Base-by-base conservation (phyloP, 306 rosid genomes). In the Corylus heterophylla region DNA sequence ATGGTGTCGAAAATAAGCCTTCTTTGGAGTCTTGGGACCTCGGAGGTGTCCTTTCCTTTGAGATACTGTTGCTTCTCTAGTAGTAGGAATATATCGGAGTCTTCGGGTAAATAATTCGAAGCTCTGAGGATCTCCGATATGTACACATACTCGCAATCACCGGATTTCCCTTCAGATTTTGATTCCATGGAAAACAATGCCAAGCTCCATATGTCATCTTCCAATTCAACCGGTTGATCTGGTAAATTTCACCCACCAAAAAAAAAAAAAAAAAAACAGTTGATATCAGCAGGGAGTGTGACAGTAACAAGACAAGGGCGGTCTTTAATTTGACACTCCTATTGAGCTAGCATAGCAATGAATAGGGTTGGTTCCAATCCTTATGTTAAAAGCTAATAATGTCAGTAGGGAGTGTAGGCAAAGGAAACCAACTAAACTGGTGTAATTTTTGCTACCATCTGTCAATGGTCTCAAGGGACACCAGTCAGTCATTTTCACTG, bases 1-100 rank as follows among this genome's bases (percentile, higher is more conserved):
- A 95, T 80, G 0, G 90, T 91, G 81, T 95, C 99, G 70, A 95
- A 95, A 12, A 93, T 83, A 29, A 93, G 83, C 76, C 85, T 86
- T 73, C 99, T 88, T 12, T 86, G 86, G 4, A 93, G 86, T 9
- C 54, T 89, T 0, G 92, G 88, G 3, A 81, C 87, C 71, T 82
- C 78, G 1, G 93, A 89, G 27, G 89, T 80, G 73, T 92, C 97
- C n/a, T 82, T 95, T 11, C 98, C 98, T 14, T 87, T 91, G 7
- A 82, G 80, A 59, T 80, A 68, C 16, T 86, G 98, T 51, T 93
- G 95, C 86, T 91, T 88, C 86, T 95, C 99, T 1, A 95, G 84
- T 25, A 89, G 70, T 2, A 66, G 27, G 70, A 95, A 95, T 17
- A 91, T 11, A 73, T 95, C 88, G 8, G 90, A 69, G 42, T 88